Evolutionary conservation across 345 rosid species (phyloP).

Genomic region (Moricandia moricandioides): DNA sequence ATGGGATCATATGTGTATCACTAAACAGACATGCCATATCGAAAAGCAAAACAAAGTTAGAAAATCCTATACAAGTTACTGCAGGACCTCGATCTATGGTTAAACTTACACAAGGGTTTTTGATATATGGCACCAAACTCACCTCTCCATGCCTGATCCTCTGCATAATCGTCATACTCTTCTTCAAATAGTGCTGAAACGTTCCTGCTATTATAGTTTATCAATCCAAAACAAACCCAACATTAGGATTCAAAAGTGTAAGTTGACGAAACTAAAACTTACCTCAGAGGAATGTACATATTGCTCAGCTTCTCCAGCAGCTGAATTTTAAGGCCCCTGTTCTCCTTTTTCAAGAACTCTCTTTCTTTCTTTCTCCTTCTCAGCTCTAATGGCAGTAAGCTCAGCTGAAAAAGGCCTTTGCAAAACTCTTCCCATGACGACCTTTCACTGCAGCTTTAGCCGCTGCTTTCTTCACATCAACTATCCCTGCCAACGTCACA

Average conservation of each 20-base stretch:
- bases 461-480: constrained; percentile 82
- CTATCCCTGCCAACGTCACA: constrained; percentile 73
- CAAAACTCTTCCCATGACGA: constrained; percentile 60
- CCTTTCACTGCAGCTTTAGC: constrained; percentile 73
- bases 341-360: constrained; percentile 68
- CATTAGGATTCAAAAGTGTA: too few species aligned
- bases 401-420: constrained; percentile 71
- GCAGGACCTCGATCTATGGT: too few species aligned
- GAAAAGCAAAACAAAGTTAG: constrained; percentile 18
- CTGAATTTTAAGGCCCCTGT: constrained; percentile 68
- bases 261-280: too few species aligned
- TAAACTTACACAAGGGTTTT: too few species aligned
- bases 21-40: constrained; percentile 6
- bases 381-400: constrained; percentile 69
- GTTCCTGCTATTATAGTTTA: too few species aligned
- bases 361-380: constrained; percentile 85
- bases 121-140: too few species aligned
- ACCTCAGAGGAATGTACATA: too few species aligned
- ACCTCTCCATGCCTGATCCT: too few species aligned
- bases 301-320: constrained; percentile 92
- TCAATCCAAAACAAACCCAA: too few species aligned
- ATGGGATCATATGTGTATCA: background rate
- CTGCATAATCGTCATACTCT: too few species aligned
- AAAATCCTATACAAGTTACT: constrained; percentile 2
- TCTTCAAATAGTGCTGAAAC: too few species aligned